phyloP scores from a whole-genome alignment of 1,284 basidiomycete species.

The Cerrena zonata region DNA sequence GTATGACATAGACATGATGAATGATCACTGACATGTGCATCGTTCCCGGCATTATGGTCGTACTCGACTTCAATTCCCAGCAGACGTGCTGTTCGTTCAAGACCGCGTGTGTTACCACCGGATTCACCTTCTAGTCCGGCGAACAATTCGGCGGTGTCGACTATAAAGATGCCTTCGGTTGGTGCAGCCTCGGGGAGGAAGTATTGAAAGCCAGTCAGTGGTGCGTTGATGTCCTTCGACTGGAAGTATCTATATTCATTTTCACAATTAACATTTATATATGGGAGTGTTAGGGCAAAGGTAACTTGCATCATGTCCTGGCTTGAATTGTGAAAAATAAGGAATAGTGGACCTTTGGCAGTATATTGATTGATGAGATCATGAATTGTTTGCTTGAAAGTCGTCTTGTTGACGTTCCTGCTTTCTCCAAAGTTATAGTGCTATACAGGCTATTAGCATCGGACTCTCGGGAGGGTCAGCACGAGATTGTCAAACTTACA shows the following conservation, averaged over 20 bases:
- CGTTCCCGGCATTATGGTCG: constrained; percentile 82
- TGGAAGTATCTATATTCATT: constrained; percentile 44
- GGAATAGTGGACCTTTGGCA: constrained; percentile 57
- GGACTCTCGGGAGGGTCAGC: background rate
- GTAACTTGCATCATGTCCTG: constrained; percentile 64
- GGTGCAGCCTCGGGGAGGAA: constrained; percentile 51
- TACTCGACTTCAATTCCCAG: constrained; percentile 51
- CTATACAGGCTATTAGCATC: constrained; percentile 29
- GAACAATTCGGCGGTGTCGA: constrained; percentile 73
- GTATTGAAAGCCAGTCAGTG: constrained; percentile 47
- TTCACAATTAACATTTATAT: background rate
- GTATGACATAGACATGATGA: constrained; percentile 4
- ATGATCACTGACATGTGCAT: constrained; percentile 64
- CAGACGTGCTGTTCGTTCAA: constrained; percentile 56
- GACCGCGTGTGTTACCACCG: constrained; percentile 42
- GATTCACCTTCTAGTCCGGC: constrained; percentile 60
- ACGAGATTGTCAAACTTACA: constrained; percentile 32
- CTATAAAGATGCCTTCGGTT: constrained; percentile 49
- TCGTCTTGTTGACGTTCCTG: constrained; percentile 42
- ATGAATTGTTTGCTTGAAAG: constrained; percentile 49
- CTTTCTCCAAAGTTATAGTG: constrained; percentile 63
- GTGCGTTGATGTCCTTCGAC: constrained; percentile 42
- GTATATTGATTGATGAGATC: constrained; percentile 41
- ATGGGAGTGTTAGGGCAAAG: background rate
- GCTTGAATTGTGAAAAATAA: constrained; percentile 72